Conservation (phyloP, 768 basidiomycete species). For the Coprinopsis marcescibilis region DNA sequence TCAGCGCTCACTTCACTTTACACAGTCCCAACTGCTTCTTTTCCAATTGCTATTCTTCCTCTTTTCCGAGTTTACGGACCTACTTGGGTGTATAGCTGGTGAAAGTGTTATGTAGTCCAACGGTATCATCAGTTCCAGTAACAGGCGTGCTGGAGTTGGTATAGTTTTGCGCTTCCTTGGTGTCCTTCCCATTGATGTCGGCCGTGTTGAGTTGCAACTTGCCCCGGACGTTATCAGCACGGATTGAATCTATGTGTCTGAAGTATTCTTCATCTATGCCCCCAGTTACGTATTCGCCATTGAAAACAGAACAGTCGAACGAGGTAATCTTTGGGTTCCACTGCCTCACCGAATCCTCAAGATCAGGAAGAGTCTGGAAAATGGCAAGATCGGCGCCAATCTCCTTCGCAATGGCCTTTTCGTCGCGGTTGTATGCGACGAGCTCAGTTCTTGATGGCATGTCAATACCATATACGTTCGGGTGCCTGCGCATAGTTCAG, state of each 20-base stretch:
- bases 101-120: conserved; percentile 77
- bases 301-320: conserved; percentile 98
- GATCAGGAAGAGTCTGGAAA: conserved; percentile 88
- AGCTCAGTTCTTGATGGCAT: conserved; percentile 96
- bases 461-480: conserved; percentile 99
- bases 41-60: conserved; percentile 8
- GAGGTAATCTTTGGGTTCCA: conserved; percentile 69
- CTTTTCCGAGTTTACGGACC: background rate
- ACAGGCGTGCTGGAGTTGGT: conserved; percentile 35
- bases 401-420: conserved; percentile 62
- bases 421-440: conserved; percentile 76
- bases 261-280: conserved; percentile 85
- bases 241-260: conserved; percentile 60
- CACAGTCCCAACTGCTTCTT: background rate
- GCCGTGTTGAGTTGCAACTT: conserved; percentile 35
- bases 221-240: conserved; percentile 77
- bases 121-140: conserved; percentile 68
- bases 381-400: conserved; percentile 96
- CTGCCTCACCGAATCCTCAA: conserved; percentile 78
- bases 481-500: conserved; percentile 42
- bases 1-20: background rate
- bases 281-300: conserved; percentile 94
- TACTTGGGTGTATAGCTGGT: conserved; percentile 23
- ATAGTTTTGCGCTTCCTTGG: conserved; percentile 15
- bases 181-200: conserved; percentile 17